Evolutionary conservation across 75 land plant species (phyloP).

Genomic region (Larix kaempferi): DNA sequence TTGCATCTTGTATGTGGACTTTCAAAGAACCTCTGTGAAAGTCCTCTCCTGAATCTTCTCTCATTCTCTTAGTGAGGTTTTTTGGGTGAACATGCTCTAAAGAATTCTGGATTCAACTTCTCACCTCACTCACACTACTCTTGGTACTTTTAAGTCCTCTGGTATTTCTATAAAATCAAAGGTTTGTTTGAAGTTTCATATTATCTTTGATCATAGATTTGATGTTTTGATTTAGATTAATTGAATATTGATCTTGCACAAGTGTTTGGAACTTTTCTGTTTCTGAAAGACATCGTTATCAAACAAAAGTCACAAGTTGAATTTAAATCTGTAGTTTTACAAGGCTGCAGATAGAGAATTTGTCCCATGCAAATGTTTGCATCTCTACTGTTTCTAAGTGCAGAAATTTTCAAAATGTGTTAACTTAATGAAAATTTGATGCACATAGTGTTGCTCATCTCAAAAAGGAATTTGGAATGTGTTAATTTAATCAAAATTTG

Average conservation of each 20-base stretch:
- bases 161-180: neutral
- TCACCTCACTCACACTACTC: too few relatives aligned
- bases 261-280: neutral
- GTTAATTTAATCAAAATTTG: neutral
- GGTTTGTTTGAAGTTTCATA: neutral
- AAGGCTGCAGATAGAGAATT: neutral
- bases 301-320: neutral
- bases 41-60: too few relatives aligned
- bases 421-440: neutral
- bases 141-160: neutral
- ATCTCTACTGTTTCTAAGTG: neutral
- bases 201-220: neutral
- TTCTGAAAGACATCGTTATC: neutral
- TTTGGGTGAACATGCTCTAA: too few relatives aligned
- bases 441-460: neutral
- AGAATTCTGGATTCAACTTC: too few relatives aligned
- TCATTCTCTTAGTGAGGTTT: too few relatives aligned
- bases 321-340: neutral
- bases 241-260: neutral
- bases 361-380: neutral
- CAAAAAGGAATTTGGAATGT: neutral
- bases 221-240: neutral
- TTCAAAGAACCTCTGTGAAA: too few relatives aligned
- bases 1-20: too few relatives aligned
- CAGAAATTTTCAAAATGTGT: neutral